Evolutionary conservation across 2,329 filamentous ascomycete species (phyloP).

Genomic region (Colletotrichum camelliae): DNA sequence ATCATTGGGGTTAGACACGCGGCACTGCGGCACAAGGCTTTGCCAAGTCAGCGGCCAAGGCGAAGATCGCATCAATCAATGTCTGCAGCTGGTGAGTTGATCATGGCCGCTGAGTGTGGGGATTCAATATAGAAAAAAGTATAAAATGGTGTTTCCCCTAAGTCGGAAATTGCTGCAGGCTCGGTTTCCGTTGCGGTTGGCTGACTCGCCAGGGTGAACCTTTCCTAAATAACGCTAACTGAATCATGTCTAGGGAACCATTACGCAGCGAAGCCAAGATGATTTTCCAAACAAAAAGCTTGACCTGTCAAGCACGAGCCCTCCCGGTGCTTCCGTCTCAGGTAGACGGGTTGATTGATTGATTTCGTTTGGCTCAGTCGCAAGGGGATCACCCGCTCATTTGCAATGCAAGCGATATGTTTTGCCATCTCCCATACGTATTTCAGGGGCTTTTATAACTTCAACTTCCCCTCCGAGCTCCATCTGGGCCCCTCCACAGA

Average conservation of each 20-base stretch:
- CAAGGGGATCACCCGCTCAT: background rate
- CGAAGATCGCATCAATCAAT: background rate
- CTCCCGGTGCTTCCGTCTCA: background rate
- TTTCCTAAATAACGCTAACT: background rate
- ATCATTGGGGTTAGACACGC: background rate
- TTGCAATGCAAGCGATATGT: background rate
- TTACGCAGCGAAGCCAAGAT: background rate
- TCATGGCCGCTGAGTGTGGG: background rate
- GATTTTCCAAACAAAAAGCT: slow-evolving; percentile 6
- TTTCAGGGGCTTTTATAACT: background rate
- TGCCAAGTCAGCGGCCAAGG: background rate
- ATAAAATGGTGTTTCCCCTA: background rate
- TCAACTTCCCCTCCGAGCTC: background rate
- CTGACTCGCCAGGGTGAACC: background rate
- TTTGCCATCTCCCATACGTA: background rate
- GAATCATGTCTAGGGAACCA: background rate
- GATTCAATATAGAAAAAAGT: background rate
- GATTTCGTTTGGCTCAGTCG: background rate
- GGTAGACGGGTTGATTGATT: background rate
- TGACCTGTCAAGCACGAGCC: background rate
- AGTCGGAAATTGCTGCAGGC: slow-evolving; percentile 2
- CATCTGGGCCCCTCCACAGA: background rate
- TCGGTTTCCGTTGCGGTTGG: background rate
- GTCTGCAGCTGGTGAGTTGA: background rate
- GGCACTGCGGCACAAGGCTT: background rate